phyloP scores from a whole-genome alignment of 1,139 yeast species.

The Zygosaccharomyces sapae region DNA sequence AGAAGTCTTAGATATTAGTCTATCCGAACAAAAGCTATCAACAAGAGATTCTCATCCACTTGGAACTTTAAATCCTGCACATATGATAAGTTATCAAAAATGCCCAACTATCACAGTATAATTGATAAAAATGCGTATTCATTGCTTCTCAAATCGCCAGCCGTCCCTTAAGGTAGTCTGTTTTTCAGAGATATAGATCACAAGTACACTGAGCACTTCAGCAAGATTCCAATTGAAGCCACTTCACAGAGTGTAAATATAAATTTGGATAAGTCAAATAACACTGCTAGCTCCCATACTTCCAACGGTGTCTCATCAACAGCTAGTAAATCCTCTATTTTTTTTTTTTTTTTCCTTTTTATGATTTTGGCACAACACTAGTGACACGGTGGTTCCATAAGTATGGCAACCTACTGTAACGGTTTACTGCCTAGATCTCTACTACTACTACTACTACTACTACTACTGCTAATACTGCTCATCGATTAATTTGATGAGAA shows the following conservation, averaged over 20 bases:
- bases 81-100: slow-evolving; percentile 48
- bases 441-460: no score
- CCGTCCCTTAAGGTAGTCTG: slow-evolving; percentile 41
- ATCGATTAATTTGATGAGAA: no score
- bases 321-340: no score
- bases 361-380: no score
- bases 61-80: slow-evolving; percentile 22
- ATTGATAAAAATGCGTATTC: slow-evolving; percentile 53
- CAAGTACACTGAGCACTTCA: slow-evolving; percentile 46
- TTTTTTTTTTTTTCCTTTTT: no score
- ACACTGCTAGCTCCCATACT: slow-evolving; percentile 34
- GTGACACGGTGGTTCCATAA: no score
- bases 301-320: no score
- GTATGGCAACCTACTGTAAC: no score
- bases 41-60: slow-evolving; percentile 25
- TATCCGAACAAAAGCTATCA: slow-evolving; percentile 47
- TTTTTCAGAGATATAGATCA: slow-evolving; percentile 58
- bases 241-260: no score
- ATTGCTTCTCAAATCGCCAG: slow-evolving; percentile 42
- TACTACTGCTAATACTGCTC: no score
- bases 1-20: slow-evolving; percentile 62
- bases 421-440: no score
- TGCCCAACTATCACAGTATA: slow-evolving; percentile 47
- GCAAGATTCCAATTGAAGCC: slow-evolving; percentile 38
- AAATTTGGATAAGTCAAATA: slow-evolving; percentile 35